A percentile compares a stretch with the other conserved stretches of the same genome.
Evolutionary conservation across 116 monocot genomes (phyloP).

Genomic region (Dioscorea cayenensis): DNA sequence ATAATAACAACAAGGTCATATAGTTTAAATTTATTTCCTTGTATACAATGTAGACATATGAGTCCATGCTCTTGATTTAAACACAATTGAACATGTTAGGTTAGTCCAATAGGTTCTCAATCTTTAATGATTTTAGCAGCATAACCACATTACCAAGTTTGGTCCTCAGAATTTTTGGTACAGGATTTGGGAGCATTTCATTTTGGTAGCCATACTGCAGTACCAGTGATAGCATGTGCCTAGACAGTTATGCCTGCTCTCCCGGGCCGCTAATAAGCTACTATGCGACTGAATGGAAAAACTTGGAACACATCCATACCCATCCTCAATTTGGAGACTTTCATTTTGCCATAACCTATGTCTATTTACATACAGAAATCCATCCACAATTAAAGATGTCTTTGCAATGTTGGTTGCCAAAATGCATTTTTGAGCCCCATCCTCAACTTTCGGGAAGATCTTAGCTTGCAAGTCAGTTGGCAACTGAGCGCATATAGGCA

Average conservation of each 20-base stretch:
- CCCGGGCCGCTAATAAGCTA: constrained; percentile 86
- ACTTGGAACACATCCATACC: constrained; percentile 95
- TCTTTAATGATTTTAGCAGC: constrained; percentile 65
- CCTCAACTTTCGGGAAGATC: constrained; percentile 85
- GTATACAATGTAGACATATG: too few species aligned
- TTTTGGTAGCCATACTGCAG: constrained; percentile 78
- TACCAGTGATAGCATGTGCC: constrained; percentile 14
- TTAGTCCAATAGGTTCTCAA: constrained; percentile 84
- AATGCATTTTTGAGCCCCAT: constrained; percentile 79
- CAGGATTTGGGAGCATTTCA: constrained; percentile 75
- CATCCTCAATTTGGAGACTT: too few species aligned
- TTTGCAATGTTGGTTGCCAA: constrained; percentile 96
- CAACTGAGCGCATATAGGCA: constrained; percentile 89
- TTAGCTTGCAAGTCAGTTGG: constrained; percentile 76
- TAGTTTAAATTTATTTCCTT: too few species aligned
- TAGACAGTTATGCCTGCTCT: constrained; percentile 18
- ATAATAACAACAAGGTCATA: too few species aligned
- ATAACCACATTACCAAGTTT: constrained; percentile 88
- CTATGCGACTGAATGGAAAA: constrained; percentile 82
- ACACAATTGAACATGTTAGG: too few species aligned
- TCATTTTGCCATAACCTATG: too few species aligned
- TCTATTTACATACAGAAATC: constrained; percentile 67
- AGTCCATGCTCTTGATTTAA: too few species aligned
- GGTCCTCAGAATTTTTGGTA: constrained; percentile 90
- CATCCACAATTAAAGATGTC: constrained; percentile 88